Percentiles rank a stretch among this genome's conserved stretches.
phyloP scores from a whole-genome alignment of 2,329 filamentous ascomycete species.

The Teratosphaeria epicoccoides region DNA sequence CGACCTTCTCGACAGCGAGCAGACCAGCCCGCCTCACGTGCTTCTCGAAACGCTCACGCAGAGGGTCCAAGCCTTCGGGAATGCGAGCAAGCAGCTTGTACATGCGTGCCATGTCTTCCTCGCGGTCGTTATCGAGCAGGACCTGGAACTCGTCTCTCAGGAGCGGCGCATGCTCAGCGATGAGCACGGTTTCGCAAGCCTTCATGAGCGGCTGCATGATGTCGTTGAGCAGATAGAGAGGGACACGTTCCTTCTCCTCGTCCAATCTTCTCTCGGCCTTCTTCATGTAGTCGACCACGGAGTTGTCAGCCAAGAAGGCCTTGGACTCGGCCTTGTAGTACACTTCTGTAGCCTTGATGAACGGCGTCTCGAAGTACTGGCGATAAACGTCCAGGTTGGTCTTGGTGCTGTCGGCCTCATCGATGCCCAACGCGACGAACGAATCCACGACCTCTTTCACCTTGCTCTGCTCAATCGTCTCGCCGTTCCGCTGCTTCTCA shows the following conservation, averaged over 20 bases:
- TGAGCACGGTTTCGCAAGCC: slow-evolving; percentile 78
- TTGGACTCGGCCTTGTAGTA: slow-evolving; percentile 92
- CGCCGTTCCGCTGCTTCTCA: slow-evolving; percentile 92
- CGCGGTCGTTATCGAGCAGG: slow-evolving; percentile 83
- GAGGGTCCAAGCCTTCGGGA: slow-evolving; percentile 78
- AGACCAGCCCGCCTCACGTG: slow-evolving; percentile 87
- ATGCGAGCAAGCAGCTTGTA: slow-evolving; percentile 85
- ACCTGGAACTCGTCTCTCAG: slow-evolving; percentile 92
- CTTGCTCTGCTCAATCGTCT: slow-evolving; percentile 93
- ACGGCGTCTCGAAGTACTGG: slow-evolving; percentile 83
- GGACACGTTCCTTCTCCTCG: slow-evolving; percentile 90
- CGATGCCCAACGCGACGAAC: slow-evolving; percentile 83
- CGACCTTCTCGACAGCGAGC: slow-evolving; percentile 80
- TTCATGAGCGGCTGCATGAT: slow-evolving; percentile 77
- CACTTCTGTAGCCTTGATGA: slow-evolving; percentile 68
- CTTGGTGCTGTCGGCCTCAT: slow-evolving; percentile 86
- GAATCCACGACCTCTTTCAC: slow-evolving; percentile 97
- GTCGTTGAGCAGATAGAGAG: slow-evolving; percentile 82
- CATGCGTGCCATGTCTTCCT: slow-evolving; percentile 94
- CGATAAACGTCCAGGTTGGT: slow-evolving; percentile 93
- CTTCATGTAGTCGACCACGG: slow-evolving; percentile 99
- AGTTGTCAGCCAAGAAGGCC: slow-evolving; percentile 91
- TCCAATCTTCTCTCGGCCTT: slow-evolving; percentile 84
- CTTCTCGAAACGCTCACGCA: slow-evolving; percentile 77
- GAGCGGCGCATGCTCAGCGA: slow-evolving; percentile 75